Evolutionary conservation across 2,329 filamentous ascomycete species (phyloP).

Genomic region (Paecilomyces variotii): DNA sequence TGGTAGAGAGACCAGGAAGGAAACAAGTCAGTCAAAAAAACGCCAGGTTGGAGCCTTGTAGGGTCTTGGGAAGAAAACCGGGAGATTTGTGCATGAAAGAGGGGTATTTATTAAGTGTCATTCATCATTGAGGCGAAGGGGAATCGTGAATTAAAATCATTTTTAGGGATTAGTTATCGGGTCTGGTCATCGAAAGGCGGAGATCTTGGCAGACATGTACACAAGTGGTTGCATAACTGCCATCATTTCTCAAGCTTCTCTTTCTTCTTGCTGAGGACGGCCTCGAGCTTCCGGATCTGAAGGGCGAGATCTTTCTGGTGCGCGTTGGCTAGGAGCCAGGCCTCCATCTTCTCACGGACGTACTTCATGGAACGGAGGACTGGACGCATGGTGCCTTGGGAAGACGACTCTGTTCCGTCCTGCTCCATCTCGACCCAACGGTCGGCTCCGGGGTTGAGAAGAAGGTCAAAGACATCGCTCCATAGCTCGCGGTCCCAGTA

Average conservation of each 20-base stretch:
- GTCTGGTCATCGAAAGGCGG: background rate
- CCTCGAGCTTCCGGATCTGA: slow-evolving; percentile 57
- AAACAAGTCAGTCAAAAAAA: background rate
- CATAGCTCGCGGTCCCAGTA: slow-evolving; percentile 97
- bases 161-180: background rate
- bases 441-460: slow-evolving; percentile 65
- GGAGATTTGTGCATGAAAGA: background rate
- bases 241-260: slow-evolving; percentile 22
- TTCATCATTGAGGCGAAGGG: background rate
- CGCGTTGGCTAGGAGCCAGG: slow-evolving; percentile 69
- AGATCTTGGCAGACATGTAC: background rate
- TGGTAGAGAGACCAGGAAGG: background rate
- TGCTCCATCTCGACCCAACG: slow-evolving; percentile 57
- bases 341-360: slow-evolving; percentile 72
- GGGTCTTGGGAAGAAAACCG: background rate
- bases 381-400: slow-evolving; percentile 52
- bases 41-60: background rate
- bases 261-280: slow-evolving; percentile 52
- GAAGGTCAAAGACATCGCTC: slow-evolving; percentile 70
- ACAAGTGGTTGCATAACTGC: background rate
- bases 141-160: background rate
- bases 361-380: slow-evolving; percentile 60
- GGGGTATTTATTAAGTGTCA: background rate
- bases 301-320: slow-evolving; percentile 64
- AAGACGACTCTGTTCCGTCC: slow-evolving; percentile 2